Evolutionary conservation across 2,329 filamentous ascomycete species (phyloP).

Genomic region (Beauveria bassiana): DNA sequence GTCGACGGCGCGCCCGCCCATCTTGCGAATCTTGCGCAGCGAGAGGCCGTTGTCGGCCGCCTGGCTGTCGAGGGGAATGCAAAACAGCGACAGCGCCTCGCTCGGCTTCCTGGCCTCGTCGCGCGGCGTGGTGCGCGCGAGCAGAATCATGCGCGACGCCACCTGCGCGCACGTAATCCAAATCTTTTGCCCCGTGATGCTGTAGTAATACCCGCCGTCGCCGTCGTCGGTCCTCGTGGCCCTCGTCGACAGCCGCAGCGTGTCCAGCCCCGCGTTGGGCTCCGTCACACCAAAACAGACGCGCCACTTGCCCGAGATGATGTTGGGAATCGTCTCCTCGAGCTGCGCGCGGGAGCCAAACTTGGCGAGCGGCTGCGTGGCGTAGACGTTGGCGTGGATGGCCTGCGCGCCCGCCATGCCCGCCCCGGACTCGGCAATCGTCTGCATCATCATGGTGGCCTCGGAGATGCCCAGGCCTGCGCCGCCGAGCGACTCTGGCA

Average conservation of each 20-base stretch:
- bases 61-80: constrained; percentile 64
- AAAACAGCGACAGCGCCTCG: constrained; percentile 75
- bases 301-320: constrained; percentile 64
- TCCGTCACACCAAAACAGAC: constrained; percentile 83
- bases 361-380: constrained; percentile 65
- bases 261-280: constrained; percentile 73
- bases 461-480: constrained; percentile 71
- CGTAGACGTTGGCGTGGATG: constrained; percentile 62
- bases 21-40: constrained; percentile 70
- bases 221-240: constrained; percentile 45
- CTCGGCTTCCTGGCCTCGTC: constrained; percentile 61
- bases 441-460: constrained; percentile 82
- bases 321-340: constrained; percentile 55
- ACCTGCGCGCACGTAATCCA: constrained; percentile 86
- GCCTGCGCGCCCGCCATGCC: constrained; percentile 65
- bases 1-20: constrained; percentile 76
- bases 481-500: constrained; percentile 68
- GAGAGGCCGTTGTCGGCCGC: constrained; percentile 51
- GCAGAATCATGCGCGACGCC: constrained; percentile 72
- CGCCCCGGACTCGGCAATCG: constrained; percentile 68
- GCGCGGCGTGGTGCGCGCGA: constrained; percentile 65
- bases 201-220: constrained; percentile 43
- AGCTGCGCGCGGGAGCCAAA: constrained; percentile 63
- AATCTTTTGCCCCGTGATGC: constrained; percentile 72
- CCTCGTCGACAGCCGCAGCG: constrained; percentile 58